A percentile compares a stretch with the other conserved stretches of the same genome.
Evolutionary conservation across 352 stramenopile species (phyloP).

Genomic region (Lagenidium giganteum): DNA sequence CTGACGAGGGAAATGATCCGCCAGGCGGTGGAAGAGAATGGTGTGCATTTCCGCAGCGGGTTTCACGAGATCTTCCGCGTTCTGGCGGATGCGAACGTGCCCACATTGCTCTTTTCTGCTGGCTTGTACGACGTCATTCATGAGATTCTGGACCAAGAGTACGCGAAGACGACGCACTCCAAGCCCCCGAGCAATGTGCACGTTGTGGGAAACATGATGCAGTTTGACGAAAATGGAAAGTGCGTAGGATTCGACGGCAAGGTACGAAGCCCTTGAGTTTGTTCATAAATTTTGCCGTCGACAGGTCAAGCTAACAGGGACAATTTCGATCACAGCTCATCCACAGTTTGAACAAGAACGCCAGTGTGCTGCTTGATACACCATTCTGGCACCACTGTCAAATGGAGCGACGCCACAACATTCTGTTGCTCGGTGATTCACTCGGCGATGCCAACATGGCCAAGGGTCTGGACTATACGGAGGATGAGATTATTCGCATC

Average conservation of each 20-base stretch:
- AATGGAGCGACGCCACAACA: constrained; percentile 48
- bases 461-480: constrained; percentile 33
- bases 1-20: constrained; percentile 37
- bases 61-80: constrained; percentile 41
- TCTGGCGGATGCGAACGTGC: constrained; percentile 31
- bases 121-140: constrained; percentile 57
- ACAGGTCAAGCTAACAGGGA: no score
- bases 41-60: constrained; percentile 41
- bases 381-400: constrained; percentile 47
- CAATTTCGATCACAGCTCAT: constrained; percentile 28
- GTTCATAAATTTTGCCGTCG: no score
- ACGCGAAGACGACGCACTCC: constrained; percentile 13
- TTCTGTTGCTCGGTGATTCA: constrained; percentile 65
- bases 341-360: constrained; percentile 78
- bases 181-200: constrained; percentile 46
- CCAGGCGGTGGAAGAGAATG: constrained; percentile 37
- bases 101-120: constrained; percentile 58
- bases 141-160: constrained; percentile 39
- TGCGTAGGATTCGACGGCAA: constrained; percentile 52
- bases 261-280: constrained; percentile 9
- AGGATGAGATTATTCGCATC: constrained; percentile 58
- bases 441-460: constrained; percentile 53
- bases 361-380: constrained; percentile 54
- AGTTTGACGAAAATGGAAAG: constrained; percentile 34
- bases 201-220: constrained; percentile 78